Evolutionary conservation across 129 eudicot species (phyloP), one percentile per base, ranked within the genome.

Genomic region (Mikania micrantha): DNA sequence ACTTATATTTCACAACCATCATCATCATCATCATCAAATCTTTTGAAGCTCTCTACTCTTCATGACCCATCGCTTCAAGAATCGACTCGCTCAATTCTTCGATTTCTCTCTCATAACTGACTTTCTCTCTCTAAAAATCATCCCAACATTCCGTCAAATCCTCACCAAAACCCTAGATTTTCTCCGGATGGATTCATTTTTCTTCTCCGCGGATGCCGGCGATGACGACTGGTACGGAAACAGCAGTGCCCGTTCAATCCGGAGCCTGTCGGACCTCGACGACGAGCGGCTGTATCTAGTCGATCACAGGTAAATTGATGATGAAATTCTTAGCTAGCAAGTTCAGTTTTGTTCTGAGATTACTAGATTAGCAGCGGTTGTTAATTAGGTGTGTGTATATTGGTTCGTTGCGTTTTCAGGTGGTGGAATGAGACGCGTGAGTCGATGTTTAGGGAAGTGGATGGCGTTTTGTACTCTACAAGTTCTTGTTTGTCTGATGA

Each of bases 351-450:
- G 8, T 41, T 12, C 0, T 66, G 58, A 44, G 63, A 50, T 80
- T 7, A 19, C 19, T 64, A 9, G 66, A 41, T 47, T 21, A 32
- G 36, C 36, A 22, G 25, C 20, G 75, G 64, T 60, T 69, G 34
- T 47, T 69, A 45, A 69, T 22, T 75, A 68, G 69, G 69, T 75
- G 21, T 59, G 10, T 64, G 40, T 74, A 34, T 39, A 59, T 75
- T 75, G 74, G 53, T 75, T 19, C 21, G 57, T 69, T 60, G 70
- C 59, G 8, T 65, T 60, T 82, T 40, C 83, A 85, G 91, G 81
- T 85, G 91, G 91, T 85, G 87, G 91, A 79, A 76, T 54, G 85
- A 79, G 79, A 72, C 87, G 4, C 72, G 80, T 16, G 74, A 76
- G 71, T 24, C 68, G 20, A 64, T 79, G 75, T 72, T 73, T 32